These are phyloP conservation scores for Starmerella gropengiesseri DNA, from an alignment of 805 yeast genomes.

Conservation along the genomic window DNA sequence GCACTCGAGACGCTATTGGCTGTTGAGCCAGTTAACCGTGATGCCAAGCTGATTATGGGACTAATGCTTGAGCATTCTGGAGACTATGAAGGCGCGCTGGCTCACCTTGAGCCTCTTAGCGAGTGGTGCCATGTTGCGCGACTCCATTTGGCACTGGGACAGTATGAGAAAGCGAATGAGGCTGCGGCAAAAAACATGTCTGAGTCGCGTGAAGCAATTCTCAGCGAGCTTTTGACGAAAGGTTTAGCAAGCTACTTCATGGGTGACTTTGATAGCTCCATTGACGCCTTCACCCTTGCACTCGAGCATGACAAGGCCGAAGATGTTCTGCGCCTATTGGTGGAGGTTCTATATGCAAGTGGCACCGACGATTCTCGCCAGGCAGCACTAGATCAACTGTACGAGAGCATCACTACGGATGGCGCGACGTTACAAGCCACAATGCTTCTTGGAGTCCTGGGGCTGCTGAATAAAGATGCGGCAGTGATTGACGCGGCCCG, in stretches of 20 bases:
- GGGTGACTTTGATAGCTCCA: conserved; percentile 51
- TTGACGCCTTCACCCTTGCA: conserved; percentile 57
- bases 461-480: conserved; percentile 49
- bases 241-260: conserved; percentile 63
- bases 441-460: conserved; percentile 67
- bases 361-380: conserved; percentile 67
- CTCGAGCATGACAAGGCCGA: conserved; percentile 41
- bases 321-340: conserved; percentile 57
- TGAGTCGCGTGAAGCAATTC: conserved; percentile 5
- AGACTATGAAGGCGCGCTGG: conserved; percentile 45
- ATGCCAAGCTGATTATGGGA: conserved; percentile 27
- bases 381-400: conserved; percentile 76
- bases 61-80: conserved; percentile 54
- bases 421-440: conserved; percentile 62
- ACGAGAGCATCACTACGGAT: conserved; percentile 46
- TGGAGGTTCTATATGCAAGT: conserved; percentile 69
- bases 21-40: conserved; percentile 30
- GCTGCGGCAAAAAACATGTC: conserved; percentile 26
- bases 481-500: conserved; percentile 51
- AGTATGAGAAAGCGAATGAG: conserved; percentile 51
- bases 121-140: conserved; percentile 48
- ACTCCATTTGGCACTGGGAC: conserved; percentile 47
- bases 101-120: conserved; percentile 3
- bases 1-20: conserved; percentile 45
- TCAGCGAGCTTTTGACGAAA: conserved; percentile 54